Evolutionary conservation across 805 yeast genomes (phyloP).

Genomic region (Wickerhamiella qilinensis): DNA sequence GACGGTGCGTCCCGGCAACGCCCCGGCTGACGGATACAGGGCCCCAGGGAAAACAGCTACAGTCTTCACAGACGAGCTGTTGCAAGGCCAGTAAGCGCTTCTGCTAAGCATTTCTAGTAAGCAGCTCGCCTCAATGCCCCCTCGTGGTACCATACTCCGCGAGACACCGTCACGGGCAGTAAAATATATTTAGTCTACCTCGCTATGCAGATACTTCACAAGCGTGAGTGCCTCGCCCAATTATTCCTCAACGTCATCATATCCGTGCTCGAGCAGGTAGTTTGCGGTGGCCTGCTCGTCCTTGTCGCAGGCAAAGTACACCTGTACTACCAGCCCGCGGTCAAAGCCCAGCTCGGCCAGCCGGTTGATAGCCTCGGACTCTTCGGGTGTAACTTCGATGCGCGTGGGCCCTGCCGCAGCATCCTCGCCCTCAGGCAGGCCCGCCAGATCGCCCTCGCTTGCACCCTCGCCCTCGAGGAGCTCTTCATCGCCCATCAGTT

Average conservation of each 20-base stretch:
- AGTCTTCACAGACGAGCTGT: slow-evolving; percentile 1
- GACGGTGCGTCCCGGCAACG: slow-evolving; percentile 66
- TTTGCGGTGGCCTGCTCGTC: slow-evolving; percentile 96
- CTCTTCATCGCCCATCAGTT: slow-evolving; percentile 24
- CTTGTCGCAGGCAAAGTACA: slow-evolving; percentile 94
- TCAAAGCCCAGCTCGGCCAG: slow-evolving; percentile 89
- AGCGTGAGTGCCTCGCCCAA: too few species aligned
- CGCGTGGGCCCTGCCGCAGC: slow-evolving; percentile 20
- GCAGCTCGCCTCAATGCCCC: too few species aligned
- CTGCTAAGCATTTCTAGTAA: background rate
- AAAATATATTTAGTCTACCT: too few species aligned
- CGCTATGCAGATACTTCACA: too few species aligned
- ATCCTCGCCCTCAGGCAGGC: slow-evolving; percentile 34
- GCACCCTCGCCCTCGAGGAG: slow-evolving; percentile 5
- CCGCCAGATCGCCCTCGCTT: background rate
- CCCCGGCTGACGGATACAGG: slow-evolving; percentile 6
- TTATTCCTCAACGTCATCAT: too few species aligned
- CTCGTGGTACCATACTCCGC: too few species aligned
- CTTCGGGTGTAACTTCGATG: slow-evolving; percentile 60
- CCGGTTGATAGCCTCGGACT: slow-evolving; percentile 76
- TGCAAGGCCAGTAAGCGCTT: too few species aligned
- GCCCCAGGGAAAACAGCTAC: background rate
- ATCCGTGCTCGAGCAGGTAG: slow-evolving; percentile 45
- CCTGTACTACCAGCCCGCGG: slow-evolving; percentile 72
- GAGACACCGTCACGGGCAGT: too few species aligned